These are phyloP conservation scores for Bipolaris victoriae DNA, from an alignment of 2,329 filamentous ascomycete genomes.

Conservation along the genomic window DNA sequence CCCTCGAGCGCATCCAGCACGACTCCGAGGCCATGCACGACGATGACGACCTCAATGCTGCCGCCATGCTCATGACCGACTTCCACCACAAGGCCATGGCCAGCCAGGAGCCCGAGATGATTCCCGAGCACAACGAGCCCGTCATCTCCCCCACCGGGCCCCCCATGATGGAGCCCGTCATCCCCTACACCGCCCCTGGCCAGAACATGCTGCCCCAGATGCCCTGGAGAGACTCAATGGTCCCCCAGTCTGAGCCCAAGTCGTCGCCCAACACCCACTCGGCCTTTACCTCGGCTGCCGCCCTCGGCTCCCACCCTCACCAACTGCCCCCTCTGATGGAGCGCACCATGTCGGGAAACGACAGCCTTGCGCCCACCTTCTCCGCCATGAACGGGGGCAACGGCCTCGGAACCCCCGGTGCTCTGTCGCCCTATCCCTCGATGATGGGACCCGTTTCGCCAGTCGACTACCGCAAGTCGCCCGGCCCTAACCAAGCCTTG, in stretches of 20 bases:
- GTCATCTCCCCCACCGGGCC: constrained; percentile 75
- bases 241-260: constrained; percentile 76
- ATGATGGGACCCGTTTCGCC: constrained; percentile 72
- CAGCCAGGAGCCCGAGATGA: constrained; percentile 66
- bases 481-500: constrained; percentile 69
- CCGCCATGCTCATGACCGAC: constrained; percentile 97
- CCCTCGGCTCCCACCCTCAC: constrained; percentile 63
- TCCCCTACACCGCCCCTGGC: constrained; percentile 70
- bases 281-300: constrained; percentile 66
- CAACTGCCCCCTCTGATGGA: constrained; percentile 74
- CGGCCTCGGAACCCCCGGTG: constrained; percentile 71
- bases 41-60: constrained; percentile 95
- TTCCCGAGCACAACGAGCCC: constrained; percentile 63
- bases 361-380: constrained; percentile 68
- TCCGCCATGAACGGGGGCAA: constrained; percentile 75
- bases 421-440: constrained; percentile 73
- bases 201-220: constrained; percentile 84
- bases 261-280: constrained; percentile 69
- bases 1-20: constrained; percentile 90
- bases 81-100: constrained; percentile 94
- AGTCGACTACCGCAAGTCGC: constrained; percentile 72
- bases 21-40: constrained; percentile 83
- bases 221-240: constrained; percentile 91
- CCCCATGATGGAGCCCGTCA: constrained; percentile 76
- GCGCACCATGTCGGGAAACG: constrained; percentile 63